Evolutionary conservation across 208 protist species (phyloP), one percentile per base, ranked within the genome.

Genomic region (Trypanosoma congolense): DNA sequence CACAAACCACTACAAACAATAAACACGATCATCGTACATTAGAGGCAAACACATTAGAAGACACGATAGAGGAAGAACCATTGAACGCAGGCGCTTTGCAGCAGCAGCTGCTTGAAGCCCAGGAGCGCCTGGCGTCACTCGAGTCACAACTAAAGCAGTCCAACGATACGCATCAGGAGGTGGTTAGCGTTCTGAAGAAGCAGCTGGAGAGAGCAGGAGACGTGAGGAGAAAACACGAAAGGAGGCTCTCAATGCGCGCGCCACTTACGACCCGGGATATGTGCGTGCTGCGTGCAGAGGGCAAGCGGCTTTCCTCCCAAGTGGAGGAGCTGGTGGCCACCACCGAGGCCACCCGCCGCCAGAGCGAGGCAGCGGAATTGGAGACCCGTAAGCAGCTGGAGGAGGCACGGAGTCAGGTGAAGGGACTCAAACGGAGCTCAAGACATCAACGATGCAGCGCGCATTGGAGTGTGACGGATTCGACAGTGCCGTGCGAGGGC

Each of bases 121-220:
- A 14, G 14, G 21, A 36, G 36, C 56, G 38, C 8, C 24, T 66
- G 5, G 65, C 60, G 36, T 56, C 38, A 12, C 65, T 62, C 8
- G 24, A 29, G 1, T 36, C 35, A 1, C 47, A 33, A 35, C 16
- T 73, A 18, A 19, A 61, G 33, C 16, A 41, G 6, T 56, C 46
- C 38, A 59, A 61, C 2, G 46, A 12, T 10, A 28, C n/a, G 30
- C 38, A 42, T 16, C 28, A 44, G 38, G 45, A 48, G 35, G 58
- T 35, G 47, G 8, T 54, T 2, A 19, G 6, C 35, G 35, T 36
- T 10, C 46, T 67, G 46, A 31, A 45, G 10, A 12, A 2, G 22
- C 44, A 46, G 4, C 6, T 67, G 25, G 2, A 41, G 25, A 62
- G 40, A 33, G 53, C 6, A 5, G 41, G 19, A 18, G n/a, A 29